These are phyloP conservation scores for Apiospora koreana DNA, from an alignment of 2,329 filamentous ascomycete species.

Conservation along the genomic window DNA sequence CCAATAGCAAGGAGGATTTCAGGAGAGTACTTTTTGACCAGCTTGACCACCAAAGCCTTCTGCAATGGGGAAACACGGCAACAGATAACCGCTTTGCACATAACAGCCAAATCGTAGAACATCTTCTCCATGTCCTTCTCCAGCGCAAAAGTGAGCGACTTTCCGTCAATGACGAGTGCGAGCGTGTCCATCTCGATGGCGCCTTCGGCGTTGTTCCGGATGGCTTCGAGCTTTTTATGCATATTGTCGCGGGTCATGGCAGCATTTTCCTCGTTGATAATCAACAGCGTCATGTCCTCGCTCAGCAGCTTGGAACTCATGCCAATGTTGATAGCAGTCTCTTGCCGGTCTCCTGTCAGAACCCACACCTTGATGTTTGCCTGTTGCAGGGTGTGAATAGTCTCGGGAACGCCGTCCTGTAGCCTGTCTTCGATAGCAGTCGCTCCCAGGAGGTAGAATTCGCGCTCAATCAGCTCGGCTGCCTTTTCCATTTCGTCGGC, in stretches of 20 bases:
- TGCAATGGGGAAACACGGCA: constrained; percentile 95
- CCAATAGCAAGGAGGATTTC: constrained; percentile 95
- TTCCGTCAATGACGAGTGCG: constrained; percentile 93
- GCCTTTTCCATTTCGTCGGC: constrained; percentile 96
- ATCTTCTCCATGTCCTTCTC: constrained; percentile 92
- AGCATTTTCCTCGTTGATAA: constrained; percentile 88
- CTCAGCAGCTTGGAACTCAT: constrained; percentile 99
- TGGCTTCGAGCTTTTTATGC: constrained; percentile 89
- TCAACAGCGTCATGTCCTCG: constrained; percentile 97
- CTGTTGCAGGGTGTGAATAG: constrained; percentile 93
- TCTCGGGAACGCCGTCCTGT: constrained; percentile 96
- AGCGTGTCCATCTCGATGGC: constrained; percentile 81
- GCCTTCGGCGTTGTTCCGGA: constrained; percentile 77
- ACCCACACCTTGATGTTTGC: constrained; percentile 99
- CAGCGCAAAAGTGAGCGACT: constrained; percentile 88
- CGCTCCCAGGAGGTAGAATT: constrained; percentile 87
- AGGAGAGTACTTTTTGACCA: constrained; percentile 89
- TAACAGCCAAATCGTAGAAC: constrained; percentile 88
- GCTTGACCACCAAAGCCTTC: constrained; percentile 95
- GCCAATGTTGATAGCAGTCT: constrained; percentile 98
- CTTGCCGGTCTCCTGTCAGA: constrained; percentile 93
- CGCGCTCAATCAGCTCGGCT: constrained; percentile 90
- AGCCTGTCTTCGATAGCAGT: constrained; percentile 97
- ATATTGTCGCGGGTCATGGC: constrained; percentile 83
- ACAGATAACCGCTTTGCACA: constrained; percentile 99